Evolutionary conservation across 2,329 filamentous ascomycete genomes (phyloP), one percentile per base, ranked within the genome.

Genomic region (Claviceps pazoutovae): DNA sequence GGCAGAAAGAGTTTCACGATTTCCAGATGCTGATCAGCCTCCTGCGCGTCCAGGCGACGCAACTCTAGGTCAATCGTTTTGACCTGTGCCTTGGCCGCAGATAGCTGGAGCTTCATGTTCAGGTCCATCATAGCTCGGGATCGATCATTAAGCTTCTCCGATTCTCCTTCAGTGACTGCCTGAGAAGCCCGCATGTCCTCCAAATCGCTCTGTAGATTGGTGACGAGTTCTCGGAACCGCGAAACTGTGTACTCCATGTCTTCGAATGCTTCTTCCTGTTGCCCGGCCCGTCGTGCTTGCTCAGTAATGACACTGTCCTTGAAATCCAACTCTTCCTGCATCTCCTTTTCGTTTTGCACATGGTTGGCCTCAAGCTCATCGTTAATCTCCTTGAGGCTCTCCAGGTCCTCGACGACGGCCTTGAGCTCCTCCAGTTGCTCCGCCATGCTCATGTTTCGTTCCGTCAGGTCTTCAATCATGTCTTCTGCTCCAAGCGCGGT

Each of bases 41-140:
- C 88, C 60, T 94, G 84, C 0, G 90, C 89, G 60, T 95, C 88
- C 62, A 97, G 78, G 52, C 86, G 84, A 50, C 85, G 80, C 53
- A 97, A 73, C 65, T 97, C 90, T 34, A 96, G 75, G 58, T 96
- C 90, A 56, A 98, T 95, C 0, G 89, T 89, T 71, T 95, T 97
- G 61, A 88, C 83, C 65, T 95, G 91, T 2, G 91, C 86, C 71
- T 95, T 95, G 42, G 88, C 80, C 11, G 89, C 89, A 13, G 89
- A 94, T 52, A 86, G 79, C 62, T 95, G 91, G 44, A 98, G 77
- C 69, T 95, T 94, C 77, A 91, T 80, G 67, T 97, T 97, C 46
- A 98, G 77, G 62, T 98, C 91, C 80, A 95, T 86, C 84, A 98
- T 95, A 51, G 91, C 89, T 56, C 89, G 82, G 45, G 91, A 95